Conservation (phyloP, 2,329 filamentous ascomycete species). For the Dactylellina drechsleri region DNA sequence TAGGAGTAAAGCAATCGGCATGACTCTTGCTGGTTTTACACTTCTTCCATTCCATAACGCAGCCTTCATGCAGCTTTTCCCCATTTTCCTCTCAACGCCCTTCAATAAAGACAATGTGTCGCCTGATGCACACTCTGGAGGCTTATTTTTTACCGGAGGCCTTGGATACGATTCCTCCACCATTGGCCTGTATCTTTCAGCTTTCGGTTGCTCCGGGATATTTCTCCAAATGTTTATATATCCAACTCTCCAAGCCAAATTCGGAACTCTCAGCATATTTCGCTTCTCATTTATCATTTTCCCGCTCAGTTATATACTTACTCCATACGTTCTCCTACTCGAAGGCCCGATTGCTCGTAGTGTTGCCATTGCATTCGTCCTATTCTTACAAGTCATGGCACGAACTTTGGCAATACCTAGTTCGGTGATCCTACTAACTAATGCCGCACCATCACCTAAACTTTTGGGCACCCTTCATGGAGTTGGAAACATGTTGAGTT, state of each 20-base stretch:
- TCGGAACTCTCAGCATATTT: constrained; percentile 76
- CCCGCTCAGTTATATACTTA: constrained; percentile 74
- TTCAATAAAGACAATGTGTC: constrained; percentile 64
- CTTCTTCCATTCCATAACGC: constrained; percentile 79
- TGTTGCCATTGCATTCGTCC: constrained; percentile 72
- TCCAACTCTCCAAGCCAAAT: constrained; percentile 72
- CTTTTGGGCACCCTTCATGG: constrained; percentile 70
- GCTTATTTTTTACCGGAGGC: constrained; percentile 76
- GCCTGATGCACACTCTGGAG: constrained; percentile 61
- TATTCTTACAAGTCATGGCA: constrained; percentile 76
- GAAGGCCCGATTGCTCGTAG: constrained; percentile 70
- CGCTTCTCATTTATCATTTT: constrained; percentile 75
- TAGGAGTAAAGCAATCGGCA: constrained; percentile 67
- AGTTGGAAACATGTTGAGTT: constrained; percentile 67
- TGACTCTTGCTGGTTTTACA: constrained; percentile 71
- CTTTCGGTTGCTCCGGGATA: constrained; percentile 79
- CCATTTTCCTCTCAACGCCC: constrained; percentile 79
- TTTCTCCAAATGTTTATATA: constrained; percentile 77
- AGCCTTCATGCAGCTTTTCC: constrained; percentile 80
- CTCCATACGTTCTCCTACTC: constrained; percentile 77
- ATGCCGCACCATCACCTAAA: constrained; percentile 70
- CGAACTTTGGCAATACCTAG: constrained; percentile 74
- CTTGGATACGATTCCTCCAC: constrained; percentile 75
- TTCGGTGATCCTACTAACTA: constrained; percentile 71
- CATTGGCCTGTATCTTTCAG: constrained; percentile 81